Base-by-base conservation (phyloP, 2,329 filamentous ascomycete species). In the Microsporum canis region DNA sequence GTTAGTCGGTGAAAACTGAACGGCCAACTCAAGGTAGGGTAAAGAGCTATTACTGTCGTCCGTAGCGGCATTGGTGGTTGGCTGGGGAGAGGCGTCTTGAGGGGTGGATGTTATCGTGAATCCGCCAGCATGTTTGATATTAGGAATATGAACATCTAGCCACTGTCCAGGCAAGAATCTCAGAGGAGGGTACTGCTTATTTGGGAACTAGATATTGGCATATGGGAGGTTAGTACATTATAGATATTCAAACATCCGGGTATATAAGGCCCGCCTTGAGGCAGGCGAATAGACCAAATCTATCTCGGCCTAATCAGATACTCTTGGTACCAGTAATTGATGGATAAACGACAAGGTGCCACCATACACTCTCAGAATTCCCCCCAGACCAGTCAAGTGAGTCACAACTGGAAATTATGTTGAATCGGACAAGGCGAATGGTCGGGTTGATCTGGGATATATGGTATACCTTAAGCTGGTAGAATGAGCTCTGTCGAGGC, bases 81-180 rank as follows among this genome's bases (percentile, higher is more conserved):
- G 57, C 31, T 67, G 66, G 6, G 68, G 66, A 69, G n/a, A 72
- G 66, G 83, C 80, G 60, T 79, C 75, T 47, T 79, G 80, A 0
- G 89, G 89, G 0, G 87, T 77, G 1, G 88, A 94, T 5, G 89
- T 92, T 65, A 95, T 88, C 47, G 90, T 95, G 77, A 95, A 96
- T 62, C 91, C 91, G 38, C 91, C 91, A 2, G 89, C 85, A 70
- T 87, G 84, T 49, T 80, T 68, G 51, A 89, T 75, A 41, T 77
- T 78, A 1, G 91, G 89, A 59, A 90, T 82, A 71, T 88, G 86
- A 5, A 90, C 85, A 71, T 96, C 91, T 61, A 96, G 80, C 89
- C 90, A 96, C 78, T 95, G 91, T 60, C 91, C 91, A 3, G 91
- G 84, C 4, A 85, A 79, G 74, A 94, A 95, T 80, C 88, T 72